phyloP scores from a whole-genome alignment of 495 filamentous ascomycete species.

The Penicillium lividum region DNA sequence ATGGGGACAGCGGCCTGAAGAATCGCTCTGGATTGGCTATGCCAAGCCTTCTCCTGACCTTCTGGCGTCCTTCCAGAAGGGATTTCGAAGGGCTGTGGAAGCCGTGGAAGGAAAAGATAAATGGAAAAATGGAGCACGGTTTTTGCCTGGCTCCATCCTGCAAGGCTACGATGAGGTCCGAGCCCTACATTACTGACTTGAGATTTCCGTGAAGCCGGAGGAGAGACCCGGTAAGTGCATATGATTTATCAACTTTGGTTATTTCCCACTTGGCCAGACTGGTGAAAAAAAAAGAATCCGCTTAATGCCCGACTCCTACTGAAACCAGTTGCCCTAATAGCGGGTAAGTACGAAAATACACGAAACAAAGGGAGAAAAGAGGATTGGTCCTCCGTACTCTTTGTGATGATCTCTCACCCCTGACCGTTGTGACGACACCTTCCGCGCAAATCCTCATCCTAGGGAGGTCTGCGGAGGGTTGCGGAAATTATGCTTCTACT shows the following conservation, averaged over 20 bases:
- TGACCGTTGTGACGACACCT: conserved; percentile 13
- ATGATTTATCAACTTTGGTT: conserved; percentile 10
- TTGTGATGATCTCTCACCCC: conserved; percentile 20
- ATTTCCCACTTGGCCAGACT: background rate
- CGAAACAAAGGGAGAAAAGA: background rate
- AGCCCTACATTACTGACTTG: conserved; percentile 1
- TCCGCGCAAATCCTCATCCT: conserved; percentile 11
- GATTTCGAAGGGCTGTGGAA: conserved; percentile 33
- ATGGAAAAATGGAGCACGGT: conserved; percentile 7
- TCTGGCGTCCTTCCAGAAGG: conserved; percentile 44
- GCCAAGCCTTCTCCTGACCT: conserved; percentile 43
- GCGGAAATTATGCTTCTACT: conserved; percentile 17
- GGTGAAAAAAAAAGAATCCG: background rate
- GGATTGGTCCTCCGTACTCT: background rate
- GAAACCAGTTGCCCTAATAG: conserved; percentile 5
- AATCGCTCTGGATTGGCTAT: conserved; percentile 25
- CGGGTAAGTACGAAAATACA: background rate
- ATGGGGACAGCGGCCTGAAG: conserved; percentile 21
- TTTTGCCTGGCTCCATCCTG: conserved; percentile 23
- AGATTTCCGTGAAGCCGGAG: background rate
- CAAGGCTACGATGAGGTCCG: conserved; percentile 16
- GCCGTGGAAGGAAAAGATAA: conserved; percentile 17
- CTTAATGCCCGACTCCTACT: conserved; percentile 12
- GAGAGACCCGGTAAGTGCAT: background rate
- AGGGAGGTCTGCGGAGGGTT: conserved; percentile 9